Evolutionary conservation across 805 yeast genomes (phyloP).

Genomic region (Wickerhamomyces ciferrii): DNA sequence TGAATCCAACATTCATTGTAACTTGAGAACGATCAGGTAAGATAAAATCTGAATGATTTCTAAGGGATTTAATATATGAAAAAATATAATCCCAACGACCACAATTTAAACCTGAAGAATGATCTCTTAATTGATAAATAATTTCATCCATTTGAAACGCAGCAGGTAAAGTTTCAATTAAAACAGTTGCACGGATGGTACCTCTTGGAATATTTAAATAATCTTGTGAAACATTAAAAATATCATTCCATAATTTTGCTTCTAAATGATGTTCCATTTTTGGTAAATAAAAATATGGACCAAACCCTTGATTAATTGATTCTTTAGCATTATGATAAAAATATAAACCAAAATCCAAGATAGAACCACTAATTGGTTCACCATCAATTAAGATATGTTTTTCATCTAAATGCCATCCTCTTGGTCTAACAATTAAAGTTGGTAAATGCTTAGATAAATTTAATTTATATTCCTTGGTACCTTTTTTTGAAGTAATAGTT

Average conservation of each 20-base stretch:
- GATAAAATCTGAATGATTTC: conserved; percentile 61
- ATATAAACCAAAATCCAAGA: conserved; percentile 74
- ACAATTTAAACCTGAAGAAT: conserved; percentile 78
- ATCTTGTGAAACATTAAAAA: conserved; percentile 74
- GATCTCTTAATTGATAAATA: conserved; percentile 69
- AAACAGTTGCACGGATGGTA: conserved; percentile 73
- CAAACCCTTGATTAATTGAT: conserved; percentile 57
- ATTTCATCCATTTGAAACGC: conserved; percentile 87
- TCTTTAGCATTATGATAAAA: conserved; percentile 71
- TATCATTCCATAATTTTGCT: conserved; percentile 80
- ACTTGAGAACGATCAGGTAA: conserved; percentile 79
- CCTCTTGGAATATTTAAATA: conserved; percentile 65
- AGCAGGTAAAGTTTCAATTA: conserved; percentile 80
- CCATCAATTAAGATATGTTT: conserved; percentile 67
- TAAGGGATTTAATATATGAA: conserved; percentile 69
- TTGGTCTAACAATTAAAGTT: conserved; percentile 77
- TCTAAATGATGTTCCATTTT: conserved; percentile 85
- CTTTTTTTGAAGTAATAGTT: conserved; percentile 47
- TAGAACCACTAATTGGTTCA: conserved; percentile 72
- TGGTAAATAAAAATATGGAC: conserved; percentile 80
- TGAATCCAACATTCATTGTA: conserved; percentile 77
- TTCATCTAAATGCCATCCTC: conserved; percentile 86
- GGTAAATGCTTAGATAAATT: conserved; percentile 51
- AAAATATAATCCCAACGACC: conserved; percentile 90
- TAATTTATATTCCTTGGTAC: conserved; percentile 28